These are phyloP conservation scores for Paracamarosporium sp. DNA, from an alignment of 2,329 filamentous ascomycete genomes.

Conservation along the genomic window DNA sequence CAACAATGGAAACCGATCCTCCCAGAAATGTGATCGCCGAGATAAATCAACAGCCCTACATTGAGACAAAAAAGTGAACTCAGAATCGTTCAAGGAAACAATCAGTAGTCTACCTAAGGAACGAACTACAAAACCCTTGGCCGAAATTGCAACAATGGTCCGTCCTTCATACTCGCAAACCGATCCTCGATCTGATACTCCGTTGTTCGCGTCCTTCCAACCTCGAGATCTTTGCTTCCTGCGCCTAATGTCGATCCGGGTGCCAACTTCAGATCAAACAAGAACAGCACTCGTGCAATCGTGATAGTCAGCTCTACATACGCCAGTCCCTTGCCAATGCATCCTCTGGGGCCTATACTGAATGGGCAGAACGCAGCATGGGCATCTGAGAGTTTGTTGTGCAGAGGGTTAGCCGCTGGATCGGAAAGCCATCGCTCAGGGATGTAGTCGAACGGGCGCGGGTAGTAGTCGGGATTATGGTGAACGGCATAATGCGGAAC, in stretches of 20 bases:
- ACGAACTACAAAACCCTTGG: slow-evolving; percentile 14
- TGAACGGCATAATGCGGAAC: slow-evolving; percentile 48
- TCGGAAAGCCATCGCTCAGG: slow-evolving; percentile 48
- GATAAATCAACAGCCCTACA: neutral
- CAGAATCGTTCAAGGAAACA: no score
- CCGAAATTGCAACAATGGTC: slow-evolving; percentile 67
- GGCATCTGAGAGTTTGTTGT: slow-evolving; percentile 50
- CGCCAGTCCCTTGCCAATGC: slow-evolving; percentile 74
- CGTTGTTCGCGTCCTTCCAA: slow-evolving; percentile 35
- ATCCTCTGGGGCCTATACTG: slow-evolving; percentile 71
- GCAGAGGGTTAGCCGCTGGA: slow-evolving; percentile 34
- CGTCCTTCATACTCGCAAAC: slow-evolving; percentile 77
- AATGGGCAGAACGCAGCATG: slow-evolving; percentile 78
- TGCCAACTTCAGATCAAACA: slow-evolving; percentile 62
- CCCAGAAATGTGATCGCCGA: no score
- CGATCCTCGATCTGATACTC: slow-evolving; percentile 77
- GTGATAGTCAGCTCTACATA: slow-evolving; percentile 72
- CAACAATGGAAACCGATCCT: no score
- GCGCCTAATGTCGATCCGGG: slow-evolving; percentile 42
- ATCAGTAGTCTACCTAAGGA: neutral
- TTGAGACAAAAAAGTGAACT: neutral
- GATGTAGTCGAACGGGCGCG: slow-evolving; percentile 44
- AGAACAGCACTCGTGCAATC: slow-evolving; percentile 65
- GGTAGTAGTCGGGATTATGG: slow-evolving; percentile 48
- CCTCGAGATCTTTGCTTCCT: slow-evolving; percentile 38